Evolutionary conservation across 495 filamentous ascomycete genomes (phyloP).

Genomic region (Podospora pseudocomata): DNA sequence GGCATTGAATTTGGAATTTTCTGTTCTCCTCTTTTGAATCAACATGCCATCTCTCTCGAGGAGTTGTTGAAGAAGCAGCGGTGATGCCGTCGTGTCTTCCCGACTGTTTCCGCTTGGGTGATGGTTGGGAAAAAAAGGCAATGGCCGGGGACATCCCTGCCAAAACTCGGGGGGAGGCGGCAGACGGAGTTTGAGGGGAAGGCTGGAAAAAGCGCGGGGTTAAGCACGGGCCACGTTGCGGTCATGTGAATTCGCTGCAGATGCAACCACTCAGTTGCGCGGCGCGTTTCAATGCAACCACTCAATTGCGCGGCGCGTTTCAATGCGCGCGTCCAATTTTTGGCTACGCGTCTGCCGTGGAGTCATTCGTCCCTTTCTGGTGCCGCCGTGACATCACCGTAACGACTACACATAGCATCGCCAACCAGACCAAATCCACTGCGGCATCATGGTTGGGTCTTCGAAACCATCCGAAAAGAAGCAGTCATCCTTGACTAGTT

Average conservation of each 20-base stretch:
- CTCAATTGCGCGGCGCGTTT: slow-evolving; percentile 11
- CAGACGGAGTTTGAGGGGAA: slow-evolving; percentile 4
- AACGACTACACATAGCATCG: neutral
- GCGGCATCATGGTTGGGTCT: slow-evolving; percentile 36
- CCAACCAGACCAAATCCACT: neutral
- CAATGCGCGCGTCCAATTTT: slow-evolving; percentile 6
- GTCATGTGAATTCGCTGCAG: slow-evolving; percentile 13
- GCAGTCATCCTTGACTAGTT: slow-evolving; percentile 80
- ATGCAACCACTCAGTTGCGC: slow-evolving; percentile 13
- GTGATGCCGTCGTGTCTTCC: neutral
- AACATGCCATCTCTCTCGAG: no score
- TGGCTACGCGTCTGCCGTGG: neutral
- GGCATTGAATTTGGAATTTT: no score
- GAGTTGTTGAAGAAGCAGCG: no score
- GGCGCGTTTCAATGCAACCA: slow-evolving; percentile 6
- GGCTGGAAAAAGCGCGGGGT: neutral
- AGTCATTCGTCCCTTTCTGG: neutral
- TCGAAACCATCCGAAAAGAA: slow-evolving; percentile 50
- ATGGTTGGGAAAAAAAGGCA: neutral
- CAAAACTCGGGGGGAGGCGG: neutral
- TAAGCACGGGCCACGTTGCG: neutral
- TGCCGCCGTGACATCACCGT: slow-evolving; percentile 26
- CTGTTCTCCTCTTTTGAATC: neutral
- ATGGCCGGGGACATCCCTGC: neutral
- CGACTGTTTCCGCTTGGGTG: neutral